Base-by-base conservation (phyloP, 2,329 filamentous ascomycete genomes). In the Fusarium lateritium region DNA sequence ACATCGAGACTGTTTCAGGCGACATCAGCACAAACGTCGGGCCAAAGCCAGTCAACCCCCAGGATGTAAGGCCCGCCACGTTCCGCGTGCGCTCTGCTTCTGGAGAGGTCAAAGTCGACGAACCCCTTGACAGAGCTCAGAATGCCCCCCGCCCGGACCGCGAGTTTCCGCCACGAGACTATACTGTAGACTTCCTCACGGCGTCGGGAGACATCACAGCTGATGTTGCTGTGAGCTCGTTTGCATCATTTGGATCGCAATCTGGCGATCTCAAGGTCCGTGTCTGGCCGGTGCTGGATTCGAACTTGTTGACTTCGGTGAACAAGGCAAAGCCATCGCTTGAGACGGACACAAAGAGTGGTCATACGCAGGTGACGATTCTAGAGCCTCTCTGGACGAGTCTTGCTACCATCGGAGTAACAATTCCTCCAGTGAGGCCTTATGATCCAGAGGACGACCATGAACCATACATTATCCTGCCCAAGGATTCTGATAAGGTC, bases 141-240 rank as follows among this genome's bases (percentile, higher is more conserved):
- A 63, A 74, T 11, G 28, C 62, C 4, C 33, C 54, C 19, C 65
- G 75, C 28, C 70, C 69, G 6, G 62, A 56, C 24, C 69, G 56
- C 28, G 67, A 69, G 44, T 67, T 86, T 9, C 84, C 85, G 3
- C 74, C 77, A 1, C 80, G 85, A 8, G 82, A 87, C 63, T 87
- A 86, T 70, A 70, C 78, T 5, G 79, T 85, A 17, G 76, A 80
- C 31, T 62, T 86, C 13, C 69, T 76, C n/a, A 83, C 83, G 5
- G 79, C 76, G 0, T 85, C 84, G 0, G 85, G 86, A 9, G 63
- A 70, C 5, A 76, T 88, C n/a, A 66, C 66, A 6, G 82, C 79
- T 11, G 69, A 77, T 2, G 62, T 84, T 9, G 82, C 83, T 6
- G 81, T 83, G 52, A 79, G 79, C 19, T 77, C 79, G 1, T 59